Base-by-base conservation (phyloP, 148 eudicot genomes). In the Rheum nobile region DNA sequence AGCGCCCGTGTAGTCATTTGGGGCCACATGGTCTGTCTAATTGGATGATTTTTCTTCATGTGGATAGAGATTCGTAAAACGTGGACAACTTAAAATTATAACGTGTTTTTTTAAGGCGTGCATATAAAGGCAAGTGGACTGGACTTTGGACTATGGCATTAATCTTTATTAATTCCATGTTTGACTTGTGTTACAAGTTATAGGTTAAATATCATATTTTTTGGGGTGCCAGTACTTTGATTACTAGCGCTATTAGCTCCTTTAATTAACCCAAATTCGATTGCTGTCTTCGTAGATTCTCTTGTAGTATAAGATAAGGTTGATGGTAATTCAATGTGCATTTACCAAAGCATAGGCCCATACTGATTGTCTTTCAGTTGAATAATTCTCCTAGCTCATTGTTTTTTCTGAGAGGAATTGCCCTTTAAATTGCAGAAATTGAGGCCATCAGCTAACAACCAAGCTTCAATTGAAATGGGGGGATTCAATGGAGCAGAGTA, bases 401-500 rank as follows among this genome's bases (percentile, higher is more conserved):
- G 4, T n/a, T 57, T 28, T 29, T 61, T 16, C 67, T 61, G 37
- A 61, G 17, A 29, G 3, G 3, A 29, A 28, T 28, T 59, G 17
- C 16, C 12, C 37, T 29, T 28, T 61, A 4, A 61, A 32, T 16
- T 65, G 70, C 82, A 79, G 82, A 75, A 75, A 75, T 39, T 75
- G 71, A 75, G 75, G 59, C 35, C 31, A 13, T 14, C 75, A 59
- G 63, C 65, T 17, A 44, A 19, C 31, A 74, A n/a, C 72, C 78
- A 75, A 75, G 75, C 72, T 26, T 55, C 78, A 42, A 59, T 79
- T 42, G 29, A 71, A 59, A 77, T 77, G 75, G 79, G 75, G 34
- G 79, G 42, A 6, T 71, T 67, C 71, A 75, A 76, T 79, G 82
- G 75, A 72, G 74, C 71, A 71, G 74, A 35, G 19, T 77, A 77